phyloP scores from a whole-genome alignment of 345 rosid genomes.

The Salix dunnii region DNA sequence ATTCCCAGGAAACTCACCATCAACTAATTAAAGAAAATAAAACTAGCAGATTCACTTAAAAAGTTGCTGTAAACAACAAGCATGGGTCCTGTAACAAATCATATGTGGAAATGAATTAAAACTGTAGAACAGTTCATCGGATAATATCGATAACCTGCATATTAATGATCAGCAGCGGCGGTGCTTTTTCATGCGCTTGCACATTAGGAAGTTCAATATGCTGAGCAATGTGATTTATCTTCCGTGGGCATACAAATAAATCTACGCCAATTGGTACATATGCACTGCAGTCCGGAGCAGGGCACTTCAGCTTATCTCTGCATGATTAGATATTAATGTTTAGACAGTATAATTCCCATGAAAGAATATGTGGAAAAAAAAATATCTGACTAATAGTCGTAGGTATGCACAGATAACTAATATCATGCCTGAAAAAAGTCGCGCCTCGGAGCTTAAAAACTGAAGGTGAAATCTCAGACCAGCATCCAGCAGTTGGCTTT shows the following conservation, averaged over 20 bases:
- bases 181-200: conserved; percentile 40
- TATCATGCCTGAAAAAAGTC: conserved; percentile 55
- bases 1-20: no score
- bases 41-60: no score
- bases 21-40: no score
- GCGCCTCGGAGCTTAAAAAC: conserved; percentile 67
- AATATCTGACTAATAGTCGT: background rate
- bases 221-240: conserved; percentile 73
- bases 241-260: conserved; percentile 54
- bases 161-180: conserved; percentile 60
- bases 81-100: no score
- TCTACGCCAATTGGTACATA: conserved; percentile 69
- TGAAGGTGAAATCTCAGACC: conserved; percentile 69
- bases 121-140: no score
- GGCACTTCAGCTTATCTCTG: conserved; percentile 67
- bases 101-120: no score
- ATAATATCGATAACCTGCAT: conserved; percentile 43
- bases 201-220: conserved; percentile 64
- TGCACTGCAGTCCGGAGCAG: conserved; percentile 61
- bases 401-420: background rate
- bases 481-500: conserved; percentile 50
- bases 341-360: background rate
- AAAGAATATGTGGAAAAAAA: background rate
- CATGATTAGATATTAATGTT: conserved; percentile 5
- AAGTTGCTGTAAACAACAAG: no score